Evolutionary conservation across 495 filamentous ascomycete genomes (phyloP).

Genomic region (Copromyces sp.): DNA sequence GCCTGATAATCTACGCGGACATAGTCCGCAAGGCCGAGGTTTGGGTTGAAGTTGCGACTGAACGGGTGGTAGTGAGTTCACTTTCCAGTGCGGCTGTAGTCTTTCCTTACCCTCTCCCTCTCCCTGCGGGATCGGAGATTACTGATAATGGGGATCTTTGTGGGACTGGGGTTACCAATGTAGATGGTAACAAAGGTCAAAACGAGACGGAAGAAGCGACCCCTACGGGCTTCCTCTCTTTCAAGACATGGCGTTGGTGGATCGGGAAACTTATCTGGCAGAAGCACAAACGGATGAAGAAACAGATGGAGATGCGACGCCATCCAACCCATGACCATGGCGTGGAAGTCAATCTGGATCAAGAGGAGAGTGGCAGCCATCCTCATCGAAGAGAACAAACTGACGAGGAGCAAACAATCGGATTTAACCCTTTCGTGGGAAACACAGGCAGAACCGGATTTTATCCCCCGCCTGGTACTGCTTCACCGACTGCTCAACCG

Average conservation of each 20-base stretch:
- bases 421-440: not conserved
- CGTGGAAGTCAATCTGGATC: not conserved
- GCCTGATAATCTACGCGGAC: slow-evolving; percentile 33
- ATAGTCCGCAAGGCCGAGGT: slow-evolving; percentile 34
- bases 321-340: not conserved
- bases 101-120: not conserved
- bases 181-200: not conserved
- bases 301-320: not conserved
- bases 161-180: not conserved
- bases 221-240: not conserved
- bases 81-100: not conserved
- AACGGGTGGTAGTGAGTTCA: slow-evolving; percentile 6
- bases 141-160: not conserved
- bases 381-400: not conserved
- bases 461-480: not conserved
- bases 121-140: not conserved
- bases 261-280: not conserved
- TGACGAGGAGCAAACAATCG: not conserved
- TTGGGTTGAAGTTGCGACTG: slow-evolving; percentile 31
- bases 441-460: not conserved
- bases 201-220: not conserved
- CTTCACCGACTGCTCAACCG: not conserved
- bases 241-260: not conserved
- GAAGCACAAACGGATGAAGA: not conserved
- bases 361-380: not conserved